phyloP scores from a whole-genome alignment of 2,329 filamentous ascomycete genomes.

The Pestalotiopsis sp. region DNA sequence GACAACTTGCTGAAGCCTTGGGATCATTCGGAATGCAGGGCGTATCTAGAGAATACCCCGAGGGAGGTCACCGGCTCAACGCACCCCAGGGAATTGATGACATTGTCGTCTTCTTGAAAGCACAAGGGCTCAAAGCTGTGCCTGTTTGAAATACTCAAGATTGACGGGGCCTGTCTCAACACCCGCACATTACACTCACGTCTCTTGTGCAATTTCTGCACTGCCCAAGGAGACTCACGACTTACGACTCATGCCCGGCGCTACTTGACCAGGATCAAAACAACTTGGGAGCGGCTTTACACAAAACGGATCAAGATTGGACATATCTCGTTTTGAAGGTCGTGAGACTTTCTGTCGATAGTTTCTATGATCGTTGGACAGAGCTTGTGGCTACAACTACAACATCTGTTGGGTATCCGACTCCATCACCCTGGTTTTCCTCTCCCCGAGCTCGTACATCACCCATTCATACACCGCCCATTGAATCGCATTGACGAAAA shows the following conservation, averaged over 20 bases:
- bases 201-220: background rate
- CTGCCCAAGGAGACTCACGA: background rate
- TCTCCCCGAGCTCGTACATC: constrained; percentile 62
- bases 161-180: background rate
- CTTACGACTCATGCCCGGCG: background rate
- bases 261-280: background rate
- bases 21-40: constrained; percentile 39
- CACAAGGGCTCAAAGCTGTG: constrained; percentile 17
- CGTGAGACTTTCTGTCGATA: background rate
- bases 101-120: constrained; percentile 35
- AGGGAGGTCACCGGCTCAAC: constrained; percentile 48
- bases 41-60: constrained; percentile 42
- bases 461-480: constrained; percentile 93
- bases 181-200: background rate
- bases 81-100: constrained; percentile 46
- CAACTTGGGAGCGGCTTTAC: background rate
- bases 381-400: background rate
- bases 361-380: background rate
- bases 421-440: constrained; percentile 21
- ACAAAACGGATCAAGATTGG: background rate
- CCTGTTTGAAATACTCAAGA: background rate
- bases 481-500: constrained; percentile 90
- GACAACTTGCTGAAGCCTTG: constrained; percentile 36
- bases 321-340: background rate
- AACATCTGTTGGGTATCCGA: background rate